Base-by-base conservation (phyloP, 805 yeast species). In the Saturnispora halmiae region DNA sequence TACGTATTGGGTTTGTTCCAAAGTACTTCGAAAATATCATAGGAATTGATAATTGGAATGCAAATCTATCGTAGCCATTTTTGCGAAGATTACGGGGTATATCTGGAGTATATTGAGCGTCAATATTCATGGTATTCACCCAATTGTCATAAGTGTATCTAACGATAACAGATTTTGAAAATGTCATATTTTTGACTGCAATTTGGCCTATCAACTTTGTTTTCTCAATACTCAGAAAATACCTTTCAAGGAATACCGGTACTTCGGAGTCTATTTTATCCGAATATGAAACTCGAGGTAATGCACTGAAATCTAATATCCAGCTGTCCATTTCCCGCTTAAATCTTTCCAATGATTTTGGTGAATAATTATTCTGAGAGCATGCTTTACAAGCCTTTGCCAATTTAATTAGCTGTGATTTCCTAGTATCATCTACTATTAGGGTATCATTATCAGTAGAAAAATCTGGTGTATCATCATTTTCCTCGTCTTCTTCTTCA, bases 81-180 rank as follows among this genome's bases (percentile, higher is more conserved):
- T 62, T 55, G 44, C 66, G 67, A 46, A 78, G 59, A 6, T 69
- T 56, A 30, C 67, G 55, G 5, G 80, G 77, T 1, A 69, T 53
- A 44, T 80, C 85, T 3, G 73, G 69, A 2, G 70, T 66, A 60
- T 73, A 86, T 3, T 55, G 48, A 4, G 88, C 82, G 31, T 75
- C 77, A 25, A 80, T 72, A 54, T 82, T 90, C 31, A 76, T 68
- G 18, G 79, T 74, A 0, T 94, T 79, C 32, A 63, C 64, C 97
- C 97, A 88, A 51, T 69, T 63, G 56, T 90, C 86, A 47, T 77
- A 66, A 0, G 95, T 75, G 61, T 85, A 88, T 41, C 87, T 68
- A 13, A 83, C 70, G 13, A 75, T 70, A 15, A 90, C 81, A 21
- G 61, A 54, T 59, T 88, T 88, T 27, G 75, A 70, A 59, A 67